Evolutionary conservation across 2,329 filamentous ascomycete genomes (phyloP).

Genomic region (Cladophialophora yegresii): DNA sequence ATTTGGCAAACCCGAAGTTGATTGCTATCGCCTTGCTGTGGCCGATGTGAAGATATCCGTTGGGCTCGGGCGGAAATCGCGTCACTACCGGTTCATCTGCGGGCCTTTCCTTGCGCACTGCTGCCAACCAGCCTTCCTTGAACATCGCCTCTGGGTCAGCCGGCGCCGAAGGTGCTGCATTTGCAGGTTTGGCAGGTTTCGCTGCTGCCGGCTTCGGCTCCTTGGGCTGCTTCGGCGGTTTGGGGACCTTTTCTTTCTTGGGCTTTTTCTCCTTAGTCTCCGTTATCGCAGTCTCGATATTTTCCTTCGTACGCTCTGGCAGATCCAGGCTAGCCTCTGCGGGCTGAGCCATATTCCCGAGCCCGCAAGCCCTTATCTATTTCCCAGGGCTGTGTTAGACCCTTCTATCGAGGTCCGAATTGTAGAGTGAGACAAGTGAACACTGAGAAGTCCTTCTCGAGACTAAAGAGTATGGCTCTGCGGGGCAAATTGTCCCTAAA

Average conservation of each 20-base stretch:
- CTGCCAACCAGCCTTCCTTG: slow-evolving; percentile 73
- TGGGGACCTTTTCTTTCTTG: slow-evolving; percentile 45
- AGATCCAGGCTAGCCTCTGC: slow-evolving; percentile 27
- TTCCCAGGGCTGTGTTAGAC: background rate
- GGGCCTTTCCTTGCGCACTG: slow-evolving; percentile 70
- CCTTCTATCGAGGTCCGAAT: background rate
- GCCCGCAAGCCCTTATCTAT: background rate
- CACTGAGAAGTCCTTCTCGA: background rate
- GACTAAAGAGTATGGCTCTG: background rate
- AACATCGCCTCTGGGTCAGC: slow-evolving; percentile 67
- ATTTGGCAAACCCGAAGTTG: slow-evolving; percentile 91
- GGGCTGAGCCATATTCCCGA: slow-evolving; percentile 29
- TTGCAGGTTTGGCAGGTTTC: slow-evolving; percentile 39
- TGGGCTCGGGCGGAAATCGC: slow-evolving; percentile 82
- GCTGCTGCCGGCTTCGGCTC: slow-evolving; percentile 38
- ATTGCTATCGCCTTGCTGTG: slow-evolving; percentile 94
- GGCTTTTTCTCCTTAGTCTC: slow-evolving; percentile 39
- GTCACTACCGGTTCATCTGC: slow-evolving; percentile 59
- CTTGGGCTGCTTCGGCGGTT: slow-evolving; percentile 40
- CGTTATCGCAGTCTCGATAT: slow-evolving; percentile 37
- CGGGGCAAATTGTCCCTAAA: background rate
- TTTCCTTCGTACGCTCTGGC: slow-evolving; percentile 44
- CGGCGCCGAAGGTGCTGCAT: slow-evolving; percentile 38
- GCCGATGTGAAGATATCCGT: slow-evolving; percentile 90
- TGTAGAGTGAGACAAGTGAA: slow-evolving; percentile 11